These are phyloP conservation scores for Shiraia bambusicola DNA, from an alignment of 2,329 filamentous ascomycete genomes.

Conservation along the genomic window DNA sequence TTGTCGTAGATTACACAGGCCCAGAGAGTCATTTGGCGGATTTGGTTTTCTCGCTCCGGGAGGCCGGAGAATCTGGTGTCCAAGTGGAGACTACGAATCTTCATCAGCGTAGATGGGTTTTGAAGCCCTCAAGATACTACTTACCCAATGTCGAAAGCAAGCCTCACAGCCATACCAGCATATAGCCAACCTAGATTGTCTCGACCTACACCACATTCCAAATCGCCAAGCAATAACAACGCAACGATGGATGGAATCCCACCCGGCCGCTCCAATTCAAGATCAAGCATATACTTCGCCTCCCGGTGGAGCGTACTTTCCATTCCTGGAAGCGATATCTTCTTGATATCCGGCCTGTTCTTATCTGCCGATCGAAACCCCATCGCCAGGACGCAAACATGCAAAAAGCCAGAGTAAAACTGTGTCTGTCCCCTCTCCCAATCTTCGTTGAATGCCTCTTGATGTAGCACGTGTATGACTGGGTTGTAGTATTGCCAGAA, in stretches of 20 bases:
- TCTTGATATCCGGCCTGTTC: slow-evolving; percentile 52
- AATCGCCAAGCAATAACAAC: slow-evolving; percentile 54
- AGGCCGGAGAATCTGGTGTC: slow-evolving; percentile 48
- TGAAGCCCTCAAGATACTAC: slow-evolving; percentile 35
- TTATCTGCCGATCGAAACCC: slow-evolving; percentile 56
- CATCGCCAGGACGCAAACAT: slow-evolving; percentile 56
- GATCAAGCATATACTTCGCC: slow-evolving; percentile 57
- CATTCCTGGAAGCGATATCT: slow-evolving; percentile 49
- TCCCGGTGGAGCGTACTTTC: slow-evolving; percentile 58
- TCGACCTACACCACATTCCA: slow-evolving; percentile 57
- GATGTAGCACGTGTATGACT: slow-evolving; percentile 53
- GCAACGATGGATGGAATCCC: slow-evolving; percentile 57
- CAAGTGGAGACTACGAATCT: slow-evolving; percentile 50
- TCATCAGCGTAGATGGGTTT: slow-evolving; percentile 20
- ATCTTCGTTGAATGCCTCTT: slow-evolving; percentile 53
- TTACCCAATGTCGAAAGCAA: slow-evolving; percentile 31
- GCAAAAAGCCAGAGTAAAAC: slow-evolving; percentile 56
- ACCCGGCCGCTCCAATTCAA: slow-evolving; percentile 55
- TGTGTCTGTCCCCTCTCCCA: slow-evolving; percentile 49
- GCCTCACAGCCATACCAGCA: slow-evolving; percentile 44
- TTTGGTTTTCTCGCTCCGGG: slow-evolving; percentile 50
- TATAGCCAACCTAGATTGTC: slow-evolving; percentile 60
- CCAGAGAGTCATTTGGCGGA: slow-evolving; percentile 55
- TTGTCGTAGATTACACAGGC: slow-evolving; percentile 58
- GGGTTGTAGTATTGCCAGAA: slow-evolving; percentile 58